Conservation (phyloP, 768 basidiomycete genomes). For the Termitomyces sp. region DNA sequence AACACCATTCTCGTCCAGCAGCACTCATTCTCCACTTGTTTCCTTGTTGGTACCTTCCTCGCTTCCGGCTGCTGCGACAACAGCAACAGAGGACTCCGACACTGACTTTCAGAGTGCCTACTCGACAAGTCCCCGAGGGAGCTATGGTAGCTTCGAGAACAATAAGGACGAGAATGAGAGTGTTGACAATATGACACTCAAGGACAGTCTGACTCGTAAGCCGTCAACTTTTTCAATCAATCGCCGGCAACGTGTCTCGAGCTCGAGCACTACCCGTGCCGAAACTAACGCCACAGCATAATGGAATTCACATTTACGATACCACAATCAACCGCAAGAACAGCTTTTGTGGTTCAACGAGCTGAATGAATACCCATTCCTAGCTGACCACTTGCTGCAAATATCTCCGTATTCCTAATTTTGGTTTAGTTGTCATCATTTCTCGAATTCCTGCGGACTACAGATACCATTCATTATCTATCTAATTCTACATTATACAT, state of each 20-base stretch:
- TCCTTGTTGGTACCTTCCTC: slow-evolving; percentile 17
- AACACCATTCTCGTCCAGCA: slow-evolving; percentile 20
- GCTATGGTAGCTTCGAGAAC: slow-evolving; percentile 47
- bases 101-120: slow-evolving; percentile 88
- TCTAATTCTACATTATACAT: slow-evolving; percentile 11
- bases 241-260: slow-evolving; percentile 52
- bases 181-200: slow-evolving; percentile 13
- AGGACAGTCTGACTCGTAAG: slow-evolving; percentile 19
- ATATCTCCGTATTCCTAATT: neutral
- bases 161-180: slow-evolving; percentile 22
- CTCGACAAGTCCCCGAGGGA: slow-evolving; percentile 66
- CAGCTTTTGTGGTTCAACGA: neutral
- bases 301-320: slow-evolving; percentile 29
- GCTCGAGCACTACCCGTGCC: slow-evolving; percentile 39
- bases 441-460: too few relatives aligned
- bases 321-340: neutral
- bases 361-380: neutral
- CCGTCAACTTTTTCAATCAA: slow-evolving; percentile 25
- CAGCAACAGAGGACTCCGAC: slow-evolving; percentile 63
- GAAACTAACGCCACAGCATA: slow-evolving; percentile 28
- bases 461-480: neutral
- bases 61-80: slow-evolving; percentile 16
- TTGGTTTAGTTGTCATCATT: slow-evolving; percentile 3
- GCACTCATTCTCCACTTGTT: slow-evolving; percentile 3
- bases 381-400: neutral